Conservation (phyloP, 164 flowering plant species). For the Vitis riparia region DNA sequence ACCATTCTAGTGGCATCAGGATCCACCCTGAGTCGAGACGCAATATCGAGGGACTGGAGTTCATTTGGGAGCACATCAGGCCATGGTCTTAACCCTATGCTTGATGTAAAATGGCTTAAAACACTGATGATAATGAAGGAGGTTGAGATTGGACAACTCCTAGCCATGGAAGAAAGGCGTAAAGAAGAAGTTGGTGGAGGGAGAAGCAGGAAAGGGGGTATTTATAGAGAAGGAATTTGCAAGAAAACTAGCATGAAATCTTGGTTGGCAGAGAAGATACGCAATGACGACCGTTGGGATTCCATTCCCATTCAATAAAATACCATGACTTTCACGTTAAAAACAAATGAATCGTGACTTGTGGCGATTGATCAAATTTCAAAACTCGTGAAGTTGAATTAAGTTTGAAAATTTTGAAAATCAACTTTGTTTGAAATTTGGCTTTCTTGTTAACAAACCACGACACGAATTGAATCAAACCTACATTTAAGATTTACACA, state of each 20-base stretch:
- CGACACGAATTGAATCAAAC: no score
- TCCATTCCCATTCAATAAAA: no score
- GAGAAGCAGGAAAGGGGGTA: neutral
- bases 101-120: slow-evolving; percentile 24
- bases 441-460: no score
- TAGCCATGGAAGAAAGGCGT: slow-evolving; percentile 28
- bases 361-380: no score
- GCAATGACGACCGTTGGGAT: no score
- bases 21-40: slow-evolving; percentile 32
- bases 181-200: neutral
- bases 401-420: no score
- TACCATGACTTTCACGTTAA: no score
- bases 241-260: slow-evolving; percentile 29
- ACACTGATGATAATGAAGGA: slow-evolving; percentile 18
- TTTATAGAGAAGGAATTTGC: slow-evolving; percentile 11
- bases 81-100: slow-evolving; percentile 12
- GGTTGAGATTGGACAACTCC: slow-evolving; percentile 9
- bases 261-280: slow-evolving; percentile 17
- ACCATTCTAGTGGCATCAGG: slow-evolving; percentile 28
- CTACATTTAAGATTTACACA: no score
- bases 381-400: no score
- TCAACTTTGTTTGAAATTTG: no score
- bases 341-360: no score
- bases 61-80: slow-evolving; percentile 17
- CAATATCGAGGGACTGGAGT: slow-evolving; percentile 31